These are phyloP conservation scores for Ulota crispa DNA, from an alignment of 225 moss, liverwort and hornwort genomes.

Conservation along the genomic window DNA sequence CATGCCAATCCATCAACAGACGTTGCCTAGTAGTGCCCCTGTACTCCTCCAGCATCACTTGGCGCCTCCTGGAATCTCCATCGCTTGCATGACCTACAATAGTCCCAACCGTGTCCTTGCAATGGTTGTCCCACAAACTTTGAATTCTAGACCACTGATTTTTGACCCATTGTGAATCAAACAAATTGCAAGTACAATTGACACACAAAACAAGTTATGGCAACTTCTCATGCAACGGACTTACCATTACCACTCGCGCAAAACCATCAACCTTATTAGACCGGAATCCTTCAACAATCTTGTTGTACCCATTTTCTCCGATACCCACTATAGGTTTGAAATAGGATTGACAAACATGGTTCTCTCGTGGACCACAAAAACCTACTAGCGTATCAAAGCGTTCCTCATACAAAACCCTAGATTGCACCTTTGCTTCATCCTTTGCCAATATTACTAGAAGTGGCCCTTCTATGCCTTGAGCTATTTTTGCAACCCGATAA, in stretches of 20 bases:
- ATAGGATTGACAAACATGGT: not conserved
- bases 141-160: not conserved
- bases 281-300: not conserved
- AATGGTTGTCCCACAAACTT: not conserved
- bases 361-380: not conserved
- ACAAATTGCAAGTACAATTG: not conserved
- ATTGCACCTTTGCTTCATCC: not conserved
- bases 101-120: not conserved
- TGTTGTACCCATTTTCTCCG: not conserved
- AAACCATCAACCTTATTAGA: not conserved
- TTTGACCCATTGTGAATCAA: not conserved
- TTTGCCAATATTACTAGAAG: not conserved
- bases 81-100: not conserved
- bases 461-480: not conserved
- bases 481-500: not conserved
- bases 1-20: not conserved
- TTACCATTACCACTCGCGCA: not conserved
- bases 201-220: not conserved
- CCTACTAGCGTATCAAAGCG: not conserved
- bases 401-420: not conserved
- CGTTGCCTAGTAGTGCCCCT: fast-evolving
- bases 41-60: not conserved
- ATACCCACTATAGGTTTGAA: not conserved
- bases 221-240: too few relatives aligned
- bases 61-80: not conserved